Base-by-base conservation (phyloP, 148 eudicot genomes). In the Pouteria glomerata region DNA sequence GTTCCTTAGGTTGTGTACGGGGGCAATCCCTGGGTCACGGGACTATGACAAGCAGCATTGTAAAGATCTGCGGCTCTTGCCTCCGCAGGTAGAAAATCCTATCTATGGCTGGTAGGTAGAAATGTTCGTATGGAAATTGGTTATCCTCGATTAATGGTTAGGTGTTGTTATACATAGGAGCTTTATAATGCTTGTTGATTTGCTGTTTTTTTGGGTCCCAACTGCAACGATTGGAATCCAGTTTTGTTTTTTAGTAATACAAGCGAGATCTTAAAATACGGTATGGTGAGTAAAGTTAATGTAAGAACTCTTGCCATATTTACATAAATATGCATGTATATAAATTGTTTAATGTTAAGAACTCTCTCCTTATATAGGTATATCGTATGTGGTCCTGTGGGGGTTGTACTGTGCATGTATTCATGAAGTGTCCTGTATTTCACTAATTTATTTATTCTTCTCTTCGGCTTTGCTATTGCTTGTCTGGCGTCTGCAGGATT, bases 51-150 rank as follows among this genome's bases (percentile, higher is more conserved):
- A 78, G 66, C 89, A 92, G 77, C 96, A 88, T 55, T 63, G 93
- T 73, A 78, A 89, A 77, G 99, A 95, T 74, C 83, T 95, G 73
- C 68, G 79, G 80, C 88, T 95, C 56, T 79, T 95, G 85, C 97
- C 99, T 61, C 97, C 99, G 7, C 92, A 88, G 67, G 96, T 95
- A 51, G 89, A 86, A 72, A 79, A 84, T 68, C 98, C 98, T 13
- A 77, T 91, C 2, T 95, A 91, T 80, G 91, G 92, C 47, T 94
- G 98, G 98, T 94, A 89, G 72, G 57, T 73, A 39, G 68, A 33
- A 12, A 15, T 26, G 23, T 44, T 73, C 47, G 58, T 18, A 34
- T 71, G 81, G 77, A 79, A 31, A 69, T 68, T 4, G 6, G 64
- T 30, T 5, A 44, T 45, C 12, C 53, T 57, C 41, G 15, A 2